Base-by-base conservation (phyloP, 208 protist genomes). In the Leishmania major region DNA sequence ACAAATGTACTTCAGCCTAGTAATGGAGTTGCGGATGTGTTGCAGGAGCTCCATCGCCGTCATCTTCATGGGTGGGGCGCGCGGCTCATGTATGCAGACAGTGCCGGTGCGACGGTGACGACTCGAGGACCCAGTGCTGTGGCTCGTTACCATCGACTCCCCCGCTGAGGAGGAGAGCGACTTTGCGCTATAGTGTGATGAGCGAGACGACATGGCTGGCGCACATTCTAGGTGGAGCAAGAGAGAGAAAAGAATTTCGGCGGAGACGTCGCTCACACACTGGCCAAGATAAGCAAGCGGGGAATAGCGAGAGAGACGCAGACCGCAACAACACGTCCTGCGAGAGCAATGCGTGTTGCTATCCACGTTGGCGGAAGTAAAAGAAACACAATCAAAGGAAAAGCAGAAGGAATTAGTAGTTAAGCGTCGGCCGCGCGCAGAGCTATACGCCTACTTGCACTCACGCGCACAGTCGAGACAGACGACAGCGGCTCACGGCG, bases 1-100 rank as follows among this genome's bases (percentile, higher is more conserved):
- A 71, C 90, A 91, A 31, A 95, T 81, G 85, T 95, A 92, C 66
- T 92, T 85, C 71, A 98, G 86, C 6, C 95, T 92, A 31, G 90
- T 94, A 22, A 96, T 71, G 37, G 91, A 88, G 83, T 94, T 94
- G 43, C 93, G 95, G 35, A 96, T 84, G 35, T 92, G 91, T 77
- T 92, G 83, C 62, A 97, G 88, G 4, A 91, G 87, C 86, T 98
- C 95, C 45, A 80, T 45, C 11, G 89, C 78, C 4, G 87, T 82
- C 95, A 98, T 98, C 75, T 81, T 92, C 78, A 79, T 81, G 37
- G 95, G 92, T 35, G 93, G 87, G 1, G 90, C 77, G 25, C 86
- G 81, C 37, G 85, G 76, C 77, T 92, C 88, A 17, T 82, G 81
- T n/a, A 83, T 66, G 10, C 72, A 74, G 37, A 72, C 66, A 37